Base-by-base conservation (phyloP, 306 rosid genomes). In the Cicer pinnatifidum region DNA sequence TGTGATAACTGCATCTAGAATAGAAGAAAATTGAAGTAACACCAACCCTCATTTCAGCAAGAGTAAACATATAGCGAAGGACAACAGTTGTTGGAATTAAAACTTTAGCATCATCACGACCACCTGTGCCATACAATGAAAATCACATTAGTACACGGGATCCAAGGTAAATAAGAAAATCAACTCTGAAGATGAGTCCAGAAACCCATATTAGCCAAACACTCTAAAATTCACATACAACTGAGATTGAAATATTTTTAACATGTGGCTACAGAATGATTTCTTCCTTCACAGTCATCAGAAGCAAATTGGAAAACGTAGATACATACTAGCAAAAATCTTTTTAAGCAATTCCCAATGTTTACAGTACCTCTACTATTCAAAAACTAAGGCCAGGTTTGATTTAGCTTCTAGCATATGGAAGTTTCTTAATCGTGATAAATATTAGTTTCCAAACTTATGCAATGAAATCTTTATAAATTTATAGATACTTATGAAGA, bases 61-160 rank as follows among this genome's bases (percentile, higher is more conserved):
- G 92, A 73, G 88, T 58, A 81, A 94, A 94, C 99, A 94, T 91
- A 77, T 75, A 80, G 33, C 96, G 89, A 57, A 94, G 96, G 86
- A 94, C 75, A 71, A 90, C 84, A 12, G 96, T 91, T 13, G 96
- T 84, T 78, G 97, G 96, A 84, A 94, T 87, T 52, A 83, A 86
- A 77, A 90, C 52, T 84, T 91, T 89, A 44, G 86, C 81, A 87
- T 94, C 96, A 68, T 94, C 99, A 50, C 89, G 96, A 39, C 99
- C 99, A 75, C 91, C 99, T 94, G 82, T n/a, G 39, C 53, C 75
- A 81, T 33, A 66, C 37, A 44, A 62, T 65, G 66, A 75, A 68
- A 62, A 35, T 39, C 66, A 73, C 71, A 73, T 83, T 58, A 82
- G 46, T 16, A 62, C 40, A 20, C 11, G 69, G 72, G 15, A 56